A percentile compares a stretch with the other conserved stretches of the same genome.
Evolutionary conservation across 805 yeast species (phyloP).

Genomic region (Wickerhamomyces rabaulensis): DNA sequence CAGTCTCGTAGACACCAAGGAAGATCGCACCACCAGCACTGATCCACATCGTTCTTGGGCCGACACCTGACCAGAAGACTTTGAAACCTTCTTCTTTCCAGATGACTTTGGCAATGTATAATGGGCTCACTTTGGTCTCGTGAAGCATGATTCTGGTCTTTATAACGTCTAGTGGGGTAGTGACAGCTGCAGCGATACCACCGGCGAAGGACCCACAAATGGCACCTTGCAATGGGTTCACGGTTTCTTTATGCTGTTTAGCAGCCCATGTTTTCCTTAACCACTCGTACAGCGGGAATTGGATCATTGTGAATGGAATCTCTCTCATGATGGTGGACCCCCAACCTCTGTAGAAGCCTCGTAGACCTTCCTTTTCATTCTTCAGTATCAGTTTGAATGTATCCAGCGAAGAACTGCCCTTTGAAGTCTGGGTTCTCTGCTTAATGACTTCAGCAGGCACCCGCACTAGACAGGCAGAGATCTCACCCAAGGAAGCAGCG

Average conservation of each 20-base stretch:
- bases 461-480: slow-evolving; percentile 87
- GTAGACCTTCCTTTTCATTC: slow-evolving; percentile 61
- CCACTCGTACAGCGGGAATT: slow-evolving; percentile 88
- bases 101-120: slow-evolving; percentile 45
- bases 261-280: slow-evolving; percentile 58
- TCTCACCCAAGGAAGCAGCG: slow-evolving; percentile 85
- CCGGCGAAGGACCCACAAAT: slow-evolving; percentile 80
- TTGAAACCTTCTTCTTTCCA: slow-evolving; percentile 65
- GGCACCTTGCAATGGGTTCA: slow-evolving; percentile 73
- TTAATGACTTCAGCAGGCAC: slow-evolving; percentile 97
- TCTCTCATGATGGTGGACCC: slow-evolving; percentile 88
- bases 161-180: slow-evolving; percentile 76
- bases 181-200: slow-evolving; percentile 73
- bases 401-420: slow-evolving; percentile 55
- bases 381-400: slow-evolving; percentile 59
- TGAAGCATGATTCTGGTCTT: slow-evolving; percentile 84
- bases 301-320: slow-evolving; percentile 94
- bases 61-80: slow-evolving; percentile 79
- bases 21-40: slow-evolving; percentile 98
- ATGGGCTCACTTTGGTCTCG: slow-evolving; percentile 40
- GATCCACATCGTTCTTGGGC: slow-evolving; percentile 96
- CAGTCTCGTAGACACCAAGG: slow-evolving; percentile 84
- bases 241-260: slow-evolving; percentile 30
- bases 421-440: slow-evolving; percentile 84
- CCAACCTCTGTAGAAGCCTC: slow-evolving; percentile 92